A percentile compares a stretch with the other conserved stretches of the same genome.
phyloP scores from a whole-genome alignment of 2,329 filamentous ascomycete species.

The Arthrobotrys conoides region DNA sequence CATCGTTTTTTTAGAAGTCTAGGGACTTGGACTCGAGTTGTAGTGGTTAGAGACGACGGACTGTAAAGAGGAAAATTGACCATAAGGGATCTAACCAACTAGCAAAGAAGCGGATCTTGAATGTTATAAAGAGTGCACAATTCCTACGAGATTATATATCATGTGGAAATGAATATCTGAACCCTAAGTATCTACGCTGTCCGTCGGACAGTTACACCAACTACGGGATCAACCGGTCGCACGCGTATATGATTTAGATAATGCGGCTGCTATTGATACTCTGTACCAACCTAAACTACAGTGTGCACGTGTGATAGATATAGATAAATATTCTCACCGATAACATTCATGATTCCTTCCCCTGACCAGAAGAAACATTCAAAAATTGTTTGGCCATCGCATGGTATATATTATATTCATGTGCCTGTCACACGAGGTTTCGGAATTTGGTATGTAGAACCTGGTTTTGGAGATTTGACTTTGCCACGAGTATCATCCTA shows the following conservation, averaged over 20 bases:
- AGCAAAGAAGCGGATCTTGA: too few species aligned
- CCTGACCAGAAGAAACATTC: too few species aligned
- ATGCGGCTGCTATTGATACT: neutral
- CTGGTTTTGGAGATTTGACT: neutral
- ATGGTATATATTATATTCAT: too few species aligned
- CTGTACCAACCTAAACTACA: neutral
- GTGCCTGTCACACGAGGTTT: neutral
- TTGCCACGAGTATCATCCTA: neutral
- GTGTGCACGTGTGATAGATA: too few species aligned
- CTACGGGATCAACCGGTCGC: neutral
- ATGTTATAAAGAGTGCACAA: too few species aligned
- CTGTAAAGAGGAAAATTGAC: neutral
- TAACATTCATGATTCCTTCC: too few species aligned
- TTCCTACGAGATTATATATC: neutral
- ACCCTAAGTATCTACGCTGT: neutral
- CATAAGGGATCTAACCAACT: too few species aligned
- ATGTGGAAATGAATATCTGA: too few species aligned
- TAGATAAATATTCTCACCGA: neutral
- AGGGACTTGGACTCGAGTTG: neutral
- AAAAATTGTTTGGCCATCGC: too few species aligned
- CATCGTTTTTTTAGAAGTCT: too few species aligned
- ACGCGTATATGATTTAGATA: neutral
- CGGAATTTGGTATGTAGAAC: neutral
- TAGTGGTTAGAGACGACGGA: neutral
- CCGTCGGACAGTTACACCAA: neutral